These are phyloP conservation scores for Sequoia sempervirens DNA, from an alignment of 75 land plant species.

Conservation along the genomic window DNA sequence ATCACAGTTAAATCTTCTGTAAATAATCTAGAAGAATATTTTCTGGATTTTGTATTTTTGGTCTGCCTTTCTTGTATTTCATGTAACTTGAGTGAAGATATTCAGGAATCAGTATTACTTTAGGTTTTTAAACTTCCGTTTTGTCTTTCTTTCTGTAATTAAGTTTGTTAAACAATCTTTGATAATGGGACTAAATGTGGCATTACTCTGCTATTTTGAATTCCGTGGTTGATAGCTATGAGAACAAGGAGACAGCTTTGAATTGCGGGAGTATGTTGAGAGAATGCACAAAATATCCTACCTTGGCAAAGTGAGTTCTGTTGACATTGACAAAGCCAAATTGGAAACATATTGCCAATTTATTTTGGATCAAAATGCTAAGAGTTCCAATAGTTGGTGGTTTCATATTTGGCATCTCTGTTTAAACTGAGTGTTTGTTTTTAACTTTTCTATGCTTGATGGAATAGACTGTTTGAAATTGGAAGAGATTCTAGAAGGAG, in stretches of 20 bases:
- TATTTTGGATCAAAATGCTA: neutral
- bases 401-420: neutral
- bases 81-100: neutral
- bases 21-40: neutral
- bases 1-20: neutral
- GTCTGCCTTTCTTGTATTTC: neutral
- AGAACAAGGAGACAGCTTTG: constrained; percentile 89
- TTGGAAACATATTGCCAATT: neutral
- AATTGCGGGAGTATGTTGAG: constrained; percentile 94
- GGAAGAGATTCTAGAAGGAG: neutral
- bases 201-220: constrained; percentile 7
- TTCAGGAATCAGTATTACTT: neutral
- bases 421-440: neutral
- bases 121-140: neutral
- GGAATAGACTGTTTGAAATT: neutral
- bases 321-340: neutral
- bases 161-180: neutral
- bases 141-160: neutral
- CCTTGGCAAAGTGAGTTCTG: constrained; percentile 64
- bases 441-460: neutral
- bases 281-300: constrained; percentile 83
- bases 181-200: neutral
- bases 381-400: neutral
- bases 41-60: neutral
- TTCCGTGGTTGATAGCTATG: constrained; percentile 62